Conservation (phyloP, 805 yeast genomes). For the Candida incommunis region DNA sequence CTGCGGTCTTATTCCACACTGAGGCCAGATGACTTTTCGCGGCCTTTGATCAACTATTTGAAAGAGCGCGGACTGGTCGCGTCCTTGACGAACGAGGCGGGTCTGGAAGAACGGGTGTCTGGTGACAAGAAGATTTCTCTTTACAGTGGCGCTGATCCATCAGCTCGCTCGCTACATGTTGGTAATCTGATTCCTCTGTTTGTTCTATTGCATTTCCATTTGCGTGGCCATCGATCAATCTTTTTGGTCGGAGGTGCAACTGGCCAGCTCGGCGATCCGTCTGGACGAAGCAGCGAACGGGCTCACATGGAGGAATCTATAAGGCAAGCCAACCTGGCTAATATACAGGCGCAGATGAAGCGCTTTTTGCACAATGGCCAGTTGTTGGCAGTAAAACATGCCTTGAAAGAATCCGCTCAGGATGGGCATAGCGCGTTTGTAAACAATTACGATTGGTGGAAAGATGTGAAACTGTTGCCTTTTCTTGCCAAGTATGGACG, state of each 20-base stretch:
- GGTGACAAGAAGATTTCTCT: constrained; percentile 33
- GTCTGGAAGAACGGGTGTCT: constrained; percentile 13
- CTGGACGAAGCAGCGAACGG: constrained; percentile 77
- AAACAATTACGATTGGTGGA: constrained; percentile 84
- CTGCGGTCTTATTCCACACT: too few relatives aligned
- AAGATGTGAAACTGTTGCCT: constrained; percentile 54
- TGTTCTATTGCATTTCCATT: constrained; percentile 67
- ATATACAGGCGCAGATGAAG: constrained; percentile 48
- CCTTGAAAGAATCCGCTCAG: constrained; percentile 9
- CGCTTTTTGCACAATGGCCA: constrained; percentile 48
- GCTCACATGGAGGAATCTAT: constrained; percentile 36
- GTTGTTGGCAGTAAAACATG: constrained; percentile 43
- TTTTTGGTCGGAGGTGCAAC: constrained; percentile 74
- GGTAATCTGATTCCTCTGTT: constrained; percentile 85
- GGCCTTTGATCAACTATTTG: constrained; percentile 28
- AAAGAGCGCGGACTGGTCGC: constrained; percentile 34
- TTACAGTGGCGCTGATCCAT: constrained; percentile 95
- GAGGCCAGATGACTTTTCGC: background rate
- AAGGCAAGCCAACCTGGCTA: constrained; percentile 40
- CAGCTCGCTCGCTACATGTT: constrained; percentile 77
- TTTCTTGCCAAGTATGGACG: constrained; percentile 68
- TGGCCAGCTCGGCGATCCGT: constrained; percentile 92
- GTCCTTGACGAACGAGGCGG: constrained; percentile 15
- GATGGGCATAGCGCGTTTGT: constrained; percentile 30
- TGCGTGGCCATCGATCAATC: constrained; percentile 74